A percentile compares a stretch with the other conserved stretches of the same genome.
phyloP scores from a whole-genome alignment of 208 protist species.

The Trypanosoma caninum region DNA sequence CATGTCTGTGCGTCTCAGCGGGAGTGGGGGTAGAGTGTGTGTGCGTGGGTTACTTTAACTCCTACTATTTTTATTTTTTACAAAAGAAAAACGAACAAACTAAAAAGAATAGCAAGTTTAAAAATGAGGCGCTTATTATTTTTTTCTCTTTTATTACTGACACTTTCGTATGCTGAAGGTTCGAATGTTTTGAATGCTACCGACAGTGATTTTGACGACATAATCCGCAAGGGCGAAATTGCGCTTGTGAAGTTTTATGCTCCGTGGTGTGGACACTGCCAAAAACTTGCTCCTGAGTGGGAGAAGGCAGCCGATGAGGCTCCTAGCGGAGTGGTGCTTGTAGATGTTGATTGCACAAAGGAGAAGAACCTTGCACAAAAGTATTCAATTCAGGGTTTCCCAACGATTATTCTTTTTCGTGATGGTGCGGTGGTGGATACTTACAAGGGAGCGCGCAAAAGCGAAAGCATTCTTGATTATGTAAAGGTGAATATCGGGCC shows the following conservation, averaged over 20 bases:
- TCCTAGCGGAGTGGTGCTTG: slow-evolving; percentile 47
- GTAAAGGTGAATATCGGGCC: slow-evolving; percentile 56
- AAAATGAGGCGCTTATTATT: slow-evolving; percentile 18
- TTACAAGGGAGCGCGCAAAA: slow-evolving; percentile 68
- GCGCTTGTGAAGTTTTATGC: slow-evolving; percentile 93
- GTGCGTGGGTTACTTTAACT: too few species aligned
- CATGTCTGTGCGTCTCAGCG: too few species aligned
- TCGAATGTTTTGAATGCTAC: slow-evolving; percentile 56
- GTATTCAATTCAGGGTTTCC: slow-evolving; percentile 77
- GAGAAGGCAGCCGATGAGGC: slow-evolving; percentile 63
- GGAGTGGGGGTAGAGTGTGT: too few species aligned
- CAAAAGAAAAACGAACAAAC: neutral
- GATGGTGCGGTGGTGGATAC: slow-evolving; percentile 52
- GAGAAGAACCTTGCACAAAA: slow-evolving; percentile 48
- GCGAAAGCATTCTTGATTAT: slow-evolving; percentile 53
- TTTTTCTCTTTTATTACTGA: slow-evolving; percentile 18
- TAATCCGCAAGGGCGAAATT: slow-evolving; percentile 41
- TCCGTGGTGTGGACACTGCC: slow-evolving; percentile 96
- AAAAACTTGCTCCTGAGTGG: slow-evolving; percentile 88
- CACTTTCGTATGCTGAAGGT: slow-evolving; percentile 15
- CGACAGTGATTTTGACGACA: slow-evolving; percentile 58
- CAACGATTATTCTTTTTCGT: slow-evolving; percentile 81
- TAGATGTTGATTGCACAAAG: slow-evolving; percentile 83
- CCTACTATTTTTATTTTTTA: slow-evolving; percentile 12
- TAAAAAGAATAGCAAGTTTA: slow-evolving; percentile 1